A percentile compares a stretch with the other conserved stretches of the same genome.
phyloP scores from a whole-genome alignment of 768 basidiomycete species.

The Coprinopsis sp. region DNA sequence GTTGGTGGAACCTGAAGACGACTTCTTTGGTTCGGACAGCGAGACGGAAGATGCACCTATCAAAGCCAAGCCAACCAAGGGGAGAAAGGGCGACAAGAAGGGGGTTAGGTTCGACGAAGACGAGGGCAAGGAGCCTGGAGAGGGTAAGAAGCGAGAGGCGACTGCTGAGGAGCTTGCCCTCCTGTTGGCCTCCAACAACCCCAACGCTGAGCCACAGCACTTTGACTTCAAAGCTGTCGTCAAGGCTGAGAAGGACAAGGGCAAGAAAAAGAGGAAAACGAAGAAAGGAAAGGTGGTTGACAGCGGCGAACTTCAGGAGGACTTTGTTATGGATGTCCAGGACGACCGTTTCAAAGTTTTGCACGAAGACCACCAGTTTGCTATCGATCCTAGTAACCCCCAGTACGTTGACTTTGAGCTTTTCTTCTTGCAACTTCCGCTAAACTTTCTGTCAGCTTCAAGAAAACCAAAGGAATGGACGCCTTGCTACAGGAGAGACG shows the following conservation, averaged over 20 bases:
- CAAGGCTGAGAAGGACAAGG: constrained; percentile 74
- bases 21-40: constrained; percentile 64
- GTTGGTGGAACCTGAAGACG: constrained; percentile 47
- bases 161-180: constrained; percentile 65
- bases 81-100: constrained; percentile 19
- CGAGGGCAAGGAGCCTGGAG: constrained; percentile 23
- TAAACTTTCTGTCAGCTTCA: constrained; percentile 54
- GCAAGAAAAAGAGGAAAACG: constrained; percentile 39
- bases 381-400: constrained; percentile 94
- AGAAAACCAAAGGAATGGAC: constrained; percentile 88
- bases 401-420: constrained; percentile 52
- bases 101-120: constrained; percentile 14
- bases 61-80: constrained; percentile 12
- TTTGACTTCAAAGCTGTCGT: constrained; percentile 89
- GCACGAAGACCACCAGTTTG: constrained; percentile 87
- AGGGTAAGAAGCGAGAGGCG: constrained; percentile 23
- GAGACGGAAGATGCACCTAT: constrained; percentile 13
- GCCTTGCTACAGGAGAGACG: constrained; percentile 77
- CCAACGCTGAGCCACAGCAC: constrained; percentile 58
- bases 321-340: constrained; percentile 77
- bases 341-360: constrained; percentile 86
- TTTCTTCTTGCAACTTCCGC: constrained; percentile 6
- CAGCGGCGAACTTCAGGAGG: constrained; percentile 64
- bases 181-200: constrained; percentile 53
- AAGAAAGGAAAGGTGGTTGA: constrained; percentile 31